Evolutionary conservation across 768 basidiomycete species (phyloP).

Genomic region (Kwoniella sp.): DNA sequence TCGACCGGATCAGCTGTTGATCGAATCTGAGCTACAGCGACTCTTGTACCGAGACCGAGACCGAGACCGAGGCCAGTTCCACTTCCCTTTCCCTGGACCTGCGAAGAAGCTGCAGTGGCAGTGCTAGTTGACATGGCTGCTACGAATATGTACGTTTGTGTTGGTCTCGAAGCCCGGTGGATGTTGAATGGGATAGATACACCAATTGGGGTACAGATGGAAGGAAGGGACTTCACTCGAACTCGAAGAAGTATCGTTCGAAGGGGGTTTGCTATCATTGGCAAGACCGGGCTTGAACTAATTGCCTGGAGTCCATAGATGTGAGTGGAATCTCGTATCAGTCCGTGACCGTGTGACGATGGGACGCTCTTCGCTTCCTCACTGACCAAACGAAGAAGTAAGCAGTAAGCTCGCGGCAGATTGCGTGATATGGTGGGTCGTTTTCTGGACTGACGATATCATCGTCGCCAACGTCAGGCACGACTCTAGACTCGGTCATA

Average conservation of each 20-base stretch:
- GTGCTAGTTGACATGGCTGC: neutral
- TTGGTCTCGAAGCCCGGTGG: no score
- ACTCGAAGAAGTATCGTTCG: neutral
- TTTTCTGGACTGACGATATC: neutral
- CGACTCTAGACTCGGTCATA: no score
- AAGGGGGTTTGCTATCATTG: neutral
- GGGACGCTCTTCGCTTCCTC: no score
- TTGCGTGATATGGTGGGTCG: neutral
- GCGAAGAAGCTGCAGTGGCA: neutral
- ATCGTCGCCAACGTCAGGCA: neutral
- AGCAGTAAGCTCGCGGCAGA: neutral
- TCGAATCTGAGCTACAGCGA: conserved; percentile 41
- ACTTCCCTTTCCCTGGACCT: no score
- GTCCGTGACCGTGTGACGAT: no score
- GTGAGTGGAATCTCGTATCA: no score
- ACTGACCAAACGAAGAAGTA: no score
- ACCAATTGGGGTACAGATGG: neutral
- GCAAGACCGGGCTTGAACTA: no score
- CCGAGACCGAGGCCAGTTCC: no score
- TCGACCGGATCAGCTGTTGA: conserved; percentile 39
- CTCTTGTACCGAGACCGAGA: conserved; percentile 2
- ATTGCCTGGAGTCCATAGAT: no score
- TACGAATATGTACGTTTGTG: neutral
- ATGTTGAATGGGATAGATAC: no score
- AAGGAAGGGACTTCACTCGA: neutral